Evolutionary conservation across 495 filamentous ascomycete genomes (phyloP), one percentile per base, ranked within the genome.

Genomic region (Neurospora cerealis): DNA sequence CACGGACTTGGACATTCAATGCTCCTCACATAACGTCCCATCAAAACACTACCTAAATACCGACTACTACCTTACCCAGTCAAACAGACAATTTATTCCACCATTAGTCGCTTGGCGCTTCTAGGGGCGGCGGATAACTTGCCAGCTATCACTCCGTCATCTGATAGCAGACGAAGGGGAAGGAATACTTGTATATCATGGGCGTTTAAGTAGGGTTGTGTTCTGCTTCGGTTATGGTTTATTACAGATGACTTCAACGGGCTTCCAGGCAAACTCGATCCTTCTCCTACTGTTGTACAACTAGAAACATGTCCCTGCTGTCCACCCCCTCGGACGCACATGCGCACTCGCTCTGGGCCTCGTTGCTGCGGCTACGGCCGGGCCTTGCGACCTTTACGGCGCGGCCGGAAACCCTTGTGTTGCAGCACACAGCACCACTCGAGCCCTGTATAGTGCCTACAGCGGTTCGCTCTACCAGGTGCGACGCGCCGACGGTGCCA

Each of bases 381-480:
- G 42, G 19, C 42, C 42, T 10, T 46, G 42, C 42, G 42, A 46
- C 19, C 42, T 46, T 21, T 46, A 46, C 42, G 19, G 19, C 19
- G 42, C 42, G 3, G 42, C 42, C 19, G 42, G 42, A 44, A n/a
- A 1, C 19, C 42, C 42, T 44, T 44, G 42, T 10, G 42, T 44
- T 9, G 42, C 42, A 19, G 42, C 42, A 44, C 42, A 44, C 42
- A 44, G 42, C 42, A 44, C 42, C 42, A 44, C 42, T n/a, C 42
- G 42, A 44, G 42, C 42, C 19, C 75, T 90, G 36, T 90, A 89
- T 77, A 84, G 78, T 71, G 77, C 80, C 72, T 90, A 81, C 77
- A 80, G 19, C 24, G 86, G 87, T 38, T 39, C 85, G 2, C 86
- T 90, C 28, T 90, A 90, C 78, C 86, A 90, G 70, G 85, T 90